Evolutionary conservation across 495 filamentous ascomycete genomes (phyloP).

Genomic region (Aspergillus incahuasiensis): DNA sequence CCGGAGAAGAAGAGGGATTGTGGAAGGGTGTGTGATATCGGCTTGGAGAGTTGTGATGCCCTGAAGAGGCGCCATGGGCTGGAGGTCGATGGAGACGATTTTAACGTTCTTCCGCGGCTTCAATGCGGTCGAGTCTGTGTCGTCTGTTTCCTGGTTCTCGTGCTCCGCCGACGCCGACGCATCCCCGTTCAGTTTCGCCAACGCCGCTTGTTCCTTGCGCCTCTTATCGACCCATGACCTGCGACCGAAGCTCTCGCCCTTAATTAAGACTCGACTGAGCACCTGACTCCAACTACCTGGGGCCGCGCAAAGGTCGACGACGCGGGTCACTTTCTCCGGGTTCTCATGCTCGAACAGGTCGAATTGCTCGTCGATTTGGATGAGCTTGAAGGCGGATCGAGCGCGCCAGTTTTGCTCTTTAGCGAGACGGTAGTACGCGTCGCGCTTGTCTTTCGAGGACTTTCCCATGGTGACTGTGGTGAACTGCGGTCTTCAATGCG

Average conservation of each 20-base stretch:
- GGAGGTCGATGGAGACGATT: slow-evolving; percentile 91
- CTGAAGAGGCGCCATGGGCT: slow-evolving; percentile 88
- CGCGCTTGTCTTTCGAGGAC: slow-evolving; percentile 97
- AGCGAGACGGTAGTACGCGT: slow-evolving; percentile 93
- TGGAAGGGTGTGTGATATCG: slow-evolving; percentile 95
- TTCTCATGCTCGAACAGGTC: slow-evolving; percentile 70
- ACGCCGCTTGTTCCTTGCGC: slow-evolving; percentile 43
- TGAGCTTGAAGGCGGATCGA: slow-evolving; percentile 90
- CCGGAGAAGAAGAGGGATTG: slow-evolving; percentile 78
- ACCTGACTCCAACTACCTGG: slow-evolving; percentile 97
- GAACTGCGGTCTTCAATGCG: not conserved
- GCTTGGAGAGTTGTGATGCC: slow-evolving; percentile 88
- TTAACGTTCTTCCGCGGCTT: slow-evolving; percentile 72
- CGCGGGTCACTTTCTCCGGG: slow-evolving; percentile 69
- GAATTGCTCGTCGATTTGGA: slow-evolving; percentile 96
- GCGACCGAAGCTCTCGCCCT: slow-evolving; percentile 82
- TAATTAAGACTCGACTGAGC: slow-evolving; percentile 84
- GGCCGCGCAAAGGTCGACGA: slow-evolving; percentile 93
- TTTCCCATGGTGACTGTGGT: slow-evolving; percentile 67
- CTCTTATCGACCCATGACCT: slow-evolving; percentile 81
- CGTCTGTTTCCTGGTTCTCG: slow-evolving; percentile 12
- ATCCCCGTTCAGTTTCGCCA: slow-evolving; percentile 38
- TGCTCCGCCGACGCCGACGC: no score
- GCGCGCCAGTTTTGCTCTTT: slow-evolving; percentile 99
- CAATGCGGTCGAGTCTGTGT: slow-evolving; percentile 28